A percentile compares a stretch with the other conserved stretches of the same genome.
These are phyloP conservation scores for Chaetomiaceae sp. DNA, from an alignment of 2,329 filamentous ascomycete genomes.

Conservation along the genomic window DNA sequence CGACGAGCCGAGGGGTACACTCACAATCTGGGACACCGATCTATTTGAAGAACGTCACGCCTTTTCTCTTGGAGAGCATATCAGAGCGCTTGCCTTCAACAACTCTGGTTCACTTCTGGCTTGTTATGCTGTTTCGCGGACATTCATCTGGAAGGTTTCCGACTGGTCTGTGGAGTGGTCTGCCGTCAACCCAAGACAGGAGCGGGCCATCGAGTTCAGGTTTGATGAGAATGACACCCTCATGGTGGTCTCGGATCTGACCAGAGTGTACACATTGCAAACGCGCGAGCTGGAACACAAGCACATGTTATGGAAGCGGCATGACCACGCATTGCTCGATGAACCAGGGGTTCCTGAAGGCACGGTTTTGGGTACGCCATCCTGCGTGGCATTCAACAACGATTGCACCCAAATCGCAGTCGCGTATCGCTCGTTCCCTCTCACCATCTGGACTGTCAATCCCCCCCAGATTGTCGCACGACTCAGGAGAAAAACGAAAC, in stretches of 20 bases:
- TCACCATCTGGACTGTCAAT: constrained; percentile 20
- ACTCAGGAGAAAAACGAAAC: constrained; percentile 5
- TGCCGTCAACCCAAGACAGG: constrained; percentile 3
- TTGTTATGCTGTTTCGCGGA: constrained; percentile 9
- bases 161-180: constrained; percentile 7
- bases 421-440: constrained; percentile 13
- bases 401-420: constrained; percentile 21
- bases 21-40: constrained; percentile 20
- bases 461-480: constrained; percentile 21
- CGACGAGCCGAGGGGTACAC: constrained; percentile 2
- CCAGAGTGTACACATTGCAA: constrained; percentile 7
- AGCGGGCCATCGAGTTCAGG: constrained; percentile 11
- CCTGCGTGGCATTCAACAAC: constrained; percentile 16
- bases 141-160: constrained; percentile 13
- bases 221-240: constrained; percentile 10
- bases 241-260: constrained; percentile 9
- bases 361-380: constrained; percentile 11
- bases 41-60: constrained; percentile 12
- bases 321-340: constrained; percentile 7
- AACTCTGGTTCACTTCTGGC: constrained; percentile 15
- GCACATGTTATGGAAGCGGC: neutral
- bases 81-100: constrained; percentile 13
- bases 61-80: constrained; percentile 13
- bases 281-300: neutral
- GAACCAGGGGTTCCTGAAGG: constrained; percentile 15